Conservation (phyloP, 208 protist genomes). For the Trypanosoma avium region DNA sequence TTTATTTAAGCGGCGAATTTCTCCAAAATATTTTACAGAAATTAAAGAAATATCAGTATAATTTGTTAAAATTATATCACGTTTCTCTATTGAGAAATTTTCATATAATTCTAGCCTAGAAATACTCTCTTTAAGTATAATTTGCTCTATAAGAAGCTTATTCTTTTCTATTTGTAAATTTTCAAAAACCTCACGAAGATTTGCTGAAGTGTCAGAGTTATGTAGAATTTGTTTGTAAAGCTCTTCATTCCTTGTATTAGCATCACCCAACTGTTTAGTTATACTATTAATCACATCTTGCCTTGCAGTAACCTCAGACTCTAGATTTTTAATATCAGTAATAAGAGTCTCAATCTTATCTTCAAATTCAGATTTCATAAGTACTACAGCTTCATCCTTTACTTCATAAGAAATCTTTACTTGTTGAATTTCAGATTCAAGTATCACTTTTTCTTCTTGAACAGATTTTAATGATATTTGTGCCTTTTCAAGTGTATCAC, state of each 20-base stretch:
- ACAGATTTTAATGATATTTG: neutral
- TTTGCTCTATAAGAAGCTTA: slow-evolving; percentile 5
- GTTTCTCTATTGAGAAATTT: slow-evolving; percentile 14
- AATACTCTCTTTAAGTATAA: slow-evolving; percentile 11
- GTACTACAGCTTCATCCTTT: slow-evolving; percentile 64
- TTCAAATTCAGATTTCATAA: slow-evolving; percentile 46
- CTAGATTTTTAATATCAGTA: slow-evolving; percentile 40
- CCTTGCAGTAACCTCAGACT: slow-evolving; percentile 46
- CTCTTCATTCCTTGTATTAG: slow-evolving; percentile 50
- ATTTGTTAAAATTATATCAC: slow-evolving; percentile 7
- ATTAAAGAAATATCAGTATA: neutral
- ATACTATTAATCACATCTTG: slow-evolving; percentile 67
- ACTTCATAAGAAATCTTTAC: slow-evolving; percentile 33
- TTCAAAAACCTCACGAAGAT: slow-evolving; percentile 25
- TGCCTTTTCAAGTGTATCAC: slow-evolving; percentile 1
- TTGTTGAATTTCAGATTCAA: slow-evolving; percentile 54
- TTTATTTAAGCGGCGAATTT: slow-evolving; percentile 2
- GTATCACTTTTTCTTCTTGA: slow-evolving; percentile 11
- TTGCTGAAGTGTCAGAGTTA: slow-evolving; percentile 38
- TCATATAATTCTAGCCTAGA: slow-evolving; percentile 6
- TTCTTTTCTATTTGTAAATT: slow-evolving; percentile 17
- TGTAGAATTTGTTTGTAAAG: slow-evolving; percentile 59
- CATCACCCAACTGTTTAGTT: slow-evolving; percentile 55
- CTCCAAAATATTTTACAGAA: slow-evolving; percentile 2
- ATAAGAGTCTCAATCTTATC: slow-evolving; percentile 40